These are phyloP conservation scores for Globisporangium mamillatum DNA, from an alignment of 352 stramenopile genomes.

Conservation along the genomic window DNA sequence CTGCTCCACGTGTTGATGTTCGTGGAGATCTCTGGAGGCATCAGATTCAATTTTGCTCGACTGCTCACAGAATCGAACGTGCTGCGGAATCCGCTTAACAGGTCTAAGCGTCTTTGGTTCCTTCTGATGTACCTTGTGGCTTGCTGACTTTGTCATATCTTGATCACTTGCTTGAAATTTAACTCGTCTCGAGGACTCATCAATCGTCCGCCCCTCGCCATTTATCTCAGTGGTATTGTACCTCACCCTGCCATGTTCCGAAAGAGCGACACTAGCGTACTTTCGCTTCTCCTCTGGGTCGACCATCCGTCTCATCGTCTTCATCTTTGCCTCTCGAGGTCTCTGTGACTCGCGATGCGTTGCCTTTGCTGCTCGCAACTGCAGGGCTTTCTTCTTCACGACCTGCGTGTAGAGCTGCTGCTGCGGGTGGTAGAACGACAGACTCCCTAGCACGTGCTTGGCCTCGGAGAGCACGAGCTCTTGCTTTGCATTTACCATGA, in stretches of 20 bases:
- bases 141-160: neutral
- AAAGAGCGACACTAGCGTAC: slow-evolving; percentile 18
- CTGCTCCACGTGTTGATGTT: neutral
- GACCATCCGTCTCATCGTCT: slow-evolving; percentile 34
- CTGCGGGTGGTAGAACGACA: slow-evolving; percentile 38
- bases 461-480: slow-evolving; percentile 42
- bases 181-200: neutral
- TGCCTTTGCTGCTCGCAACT: neutral
- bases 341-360: neutral
- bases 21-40: neutral
- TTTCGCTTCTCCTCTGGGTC: slow-evolving; percentile 24
- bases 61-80: neutral
- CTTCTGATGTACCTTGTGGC: neutral
- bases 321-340: slow-evolving; percentile 16
- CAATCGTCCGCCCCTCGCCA: neutral
- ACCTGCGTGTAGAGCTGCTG: slow-evolving; percentile 23
- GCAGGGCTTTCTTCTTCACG: slow-evolving; percentile 12
- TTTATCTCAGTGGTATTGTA: neutral
- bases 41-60: too few species aligned
- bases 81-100: neutral
- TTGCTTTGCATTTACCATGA: slow-evolving; percentile 47
- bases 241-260: neutral
- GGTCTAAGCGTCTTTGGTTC: neutral
- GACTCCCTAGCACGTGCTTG: slow-evolving; percentile 27
- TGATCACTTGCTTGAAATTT: neutral